Percentiles rank a stretch among this genome's conserved stretches.
phyloP scores from a whole-genome alignment of 176 grass and related monocot species.

The Triticum aestivum region IWGSC_CS_RefSeq_v2.1 NC_057813.1:36749889-36750388 shows the following conservation, averaged over 20 bases:
- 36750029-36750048: too few relatives aligned
- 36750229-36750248: slow-evolving; percentile 55
- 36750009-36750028: not conserved
- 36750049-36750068: not conserved
- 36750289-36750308: not conserved
- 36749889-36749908: not conserved
- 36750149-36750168: slow-evolving; percentile 52
- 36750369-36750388: not conserved
- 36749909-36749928: too few relatives aligned
- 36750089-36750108: slow-evolving; percentile 53
- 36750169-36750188: slow-evolving; percentile 51
- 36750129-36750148: slow-evolving; percentile 54
- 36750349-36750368: not conserved
- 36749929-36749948: too few relatives aligned
- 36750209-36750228: slow-evolving; percentile 63
- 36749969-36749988: not conserved
- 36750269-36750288: not conserved
- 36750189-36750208: slow-evolving; percentile 41
- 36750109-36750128: slow-evolving; percentile 63
- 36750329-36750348: not conserved
- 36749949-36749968: too few relatives aligned
- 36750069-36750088: slow-evolving; percentile 51
- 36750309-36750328: not conserved
- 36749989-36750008: not conserved
- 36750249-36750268: not conserved